Evolutionary conservation across 805 yeast species (phyloP).

Genomic region (Ogataea sp.): DNA sequence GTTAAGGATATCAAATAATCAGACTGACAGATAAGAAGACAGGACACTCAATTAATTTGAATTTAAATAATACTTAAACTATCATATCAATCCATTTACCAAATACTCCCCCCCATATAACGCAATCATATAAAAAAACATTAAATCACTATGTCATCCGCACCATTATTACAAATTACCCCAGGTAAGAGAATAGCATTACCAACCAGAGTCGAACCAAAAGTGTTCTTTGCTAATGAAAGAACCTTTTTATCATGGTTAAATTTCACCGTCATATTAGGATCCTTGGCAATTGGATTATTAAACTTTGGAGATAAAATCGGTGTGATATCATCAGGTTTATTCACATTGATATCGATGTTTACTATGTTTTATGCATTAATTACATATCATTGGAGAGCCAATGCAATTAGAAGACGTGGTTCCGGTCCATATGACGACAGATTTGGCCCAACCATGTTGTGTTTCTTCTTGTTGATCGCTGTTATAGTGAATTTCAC

Average conservation of each 20-base stretch:
- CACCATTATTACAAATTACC: conserved; percentile 64
- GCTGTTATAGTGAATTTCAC: conserved; percentile 93
- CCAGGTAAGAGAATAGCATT: conserved; percentile 92
- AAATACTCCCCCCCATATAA: background rate
- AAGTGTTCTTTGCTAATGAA: conserved; percentile 97
- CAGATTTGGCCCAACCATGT: conserved; percentile 96
- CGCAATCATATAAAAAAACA: background rate
- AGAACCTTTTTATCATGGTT: conserved; percentile 98
- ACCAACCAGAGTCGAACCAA: conserved; percentile 98
- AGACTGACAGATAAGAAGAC: background rate
- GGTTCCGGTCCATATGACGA: conserved; percentile 99
- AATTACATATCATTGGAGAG: conserved; percentile 98
- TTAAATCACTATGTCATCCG: conserved; percentile 45
- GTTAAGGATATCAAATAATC: background rate
- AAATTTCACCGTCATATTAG: conserved; percentile 96
- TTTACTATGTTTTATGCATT: conserved; percentile 95
- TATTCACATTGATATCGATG: conserved; percentile 95
- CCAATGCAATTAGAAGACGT: conserved; percentile 93
- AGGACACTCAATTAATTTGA: too few relatives aligned
- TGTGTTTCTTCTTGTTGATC: conserved; percentile 84
- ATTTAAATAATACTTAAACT: too few relatives aligned
- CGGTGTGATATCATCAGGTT: conserved; percentile 87
- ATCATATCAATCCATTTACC: too few relatives aligned
- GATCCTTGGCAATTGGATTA: conserved; percentile 93
- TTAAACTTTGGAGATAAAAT: conserved; percentile 92